Evolutionary conservation across 768 basidiomycete genomes (phyloP), one percentile per base, ranked within the genome.

Genomic region (Pluteus cervinus): DNA sequence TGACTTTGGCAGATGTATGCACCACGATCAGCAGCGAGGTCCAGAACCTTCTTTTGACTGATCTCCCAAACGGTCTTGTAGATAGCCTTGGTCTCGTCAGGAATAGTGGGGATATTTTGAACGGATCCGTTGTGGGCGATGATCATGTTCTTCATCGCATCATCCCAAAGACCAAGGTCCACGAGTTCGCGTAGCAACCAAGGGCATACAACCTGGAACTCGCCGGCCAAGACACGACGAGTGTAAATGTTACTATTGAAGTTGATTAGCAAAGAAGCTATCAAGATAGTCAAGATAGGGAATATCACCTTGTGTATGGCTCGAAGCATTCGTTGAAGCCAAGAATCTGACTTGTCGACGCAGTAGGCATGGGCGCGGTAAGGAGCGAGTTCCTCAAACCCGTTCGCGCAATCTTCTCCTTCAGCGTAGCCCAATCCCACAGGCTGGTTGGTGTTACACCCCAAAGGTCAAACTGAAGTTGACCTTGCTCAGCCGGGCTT

Each of bases 31-130:
- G 96, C 96, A 36, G 96, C 86, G 49, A 99, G 74, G 66, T 99
- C 96, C 41, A 99, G 81, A 46, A 99, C 81, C 57, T 89, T 92
- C 86, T 97, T 98, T 69, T 98, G 94, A 30, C 79, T 83, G 61
- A 99, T 93, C 68, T 99, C 94, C 94, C 94, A 99, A 33, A 97
- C 94, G n/a, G 94, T 99, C 71, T 97, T 97, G 79, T 99, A 99
- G 66, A 99, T 92, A 0, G 88, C 86, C 65, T 96, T 97, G 63
- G 93, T 73, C 47, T 96, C 79, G 41, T 80, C 81, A 2, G 94
- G 93, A 48, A 98, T 90, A 32, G 55, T 75, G 18, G 88, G 82
- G 48, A 97, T 90, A 56, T 79, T 87, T 57, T 94, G 90, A 18
- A 87, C 61, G 5, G 84, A 86, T 18, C 86, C 94, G 52, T 91